phyloP scores from a whole-genome alignment of 192 early-diverging fungal genomes.

The Coemansia sp. region DNA sequence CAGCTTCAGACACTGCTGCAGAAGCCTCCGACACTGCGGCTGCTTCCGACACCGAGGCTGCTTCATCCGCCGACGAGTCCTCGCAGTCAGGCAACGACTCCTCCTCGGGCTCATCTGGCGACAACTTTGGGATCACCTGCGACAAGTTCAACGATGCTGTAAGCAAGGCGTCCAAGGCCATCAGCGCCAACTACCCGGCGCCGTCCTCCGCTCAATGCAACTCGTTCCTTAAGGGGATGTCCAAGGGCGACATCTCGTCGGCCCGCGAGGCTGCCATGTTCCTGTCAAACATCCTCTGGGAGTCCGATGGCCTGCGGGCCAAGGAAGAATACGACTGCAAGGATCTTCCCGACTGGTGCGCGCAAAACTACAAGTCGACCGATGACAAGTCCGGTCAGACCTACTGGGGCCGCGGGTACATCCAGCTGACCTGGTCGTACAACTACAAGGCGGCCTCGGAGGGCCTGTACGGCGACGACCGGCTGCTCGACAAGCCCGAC shows the following conservation, averaged over 20 bases:
- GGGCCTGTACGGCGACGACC: slow-evolving; percentile 42
- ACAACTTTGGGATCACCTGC: slow-evolving; percentile 32
- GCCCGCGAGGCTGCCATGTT: slow-evolving; percentile 53
- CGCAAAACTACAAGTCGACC: slow-evolving; percentile 41
- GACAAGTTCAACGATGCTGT: slow-evolving; percentile 48
- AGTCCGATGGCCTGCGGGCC: slow-evolving; percentile 46
- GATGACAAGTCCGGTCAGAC: slow-evolving; percentile 31
- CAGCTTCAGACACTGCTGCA: neutral
- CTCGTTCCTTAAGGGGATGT: slow-evolving; percentile 37
- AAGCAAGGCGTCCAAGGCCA: slow-evolving; percentile 25
- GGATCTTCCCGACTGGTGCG: slow-evolving; percentile 35
- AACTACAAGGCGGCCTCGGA: slow-evolving; percentile 48
- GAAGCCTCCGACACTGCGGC: neutral
- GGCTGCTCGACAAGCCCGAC: slow-evolving; percentile 21
- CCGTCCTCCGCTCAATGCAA: slow-evolving; percentile 37
- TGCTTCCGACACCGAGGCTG: neutral
- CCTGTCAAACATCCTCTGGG: slow-evolving; percentile 49
- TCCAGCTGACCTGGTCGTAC: slow-evolving; percentile 51
- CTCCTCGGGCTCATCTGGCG: neutral
- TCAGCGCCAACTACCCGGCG: slow-evolving; percentile 27
- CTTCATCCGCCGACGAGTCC: neutral
- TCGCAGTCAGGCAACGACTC: slow-evolving; percentile 2
- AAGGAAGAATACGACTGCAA: slow-evolving; percentile 47
- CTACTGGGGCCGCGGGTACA: slow-evolving; percentile 53
- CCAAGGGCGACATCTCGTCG: slow-evolving; percentile 29